Conservation (phyloP, 495 filamentous ascomycete species). For the Mycothermus thermophilus region DNA sequence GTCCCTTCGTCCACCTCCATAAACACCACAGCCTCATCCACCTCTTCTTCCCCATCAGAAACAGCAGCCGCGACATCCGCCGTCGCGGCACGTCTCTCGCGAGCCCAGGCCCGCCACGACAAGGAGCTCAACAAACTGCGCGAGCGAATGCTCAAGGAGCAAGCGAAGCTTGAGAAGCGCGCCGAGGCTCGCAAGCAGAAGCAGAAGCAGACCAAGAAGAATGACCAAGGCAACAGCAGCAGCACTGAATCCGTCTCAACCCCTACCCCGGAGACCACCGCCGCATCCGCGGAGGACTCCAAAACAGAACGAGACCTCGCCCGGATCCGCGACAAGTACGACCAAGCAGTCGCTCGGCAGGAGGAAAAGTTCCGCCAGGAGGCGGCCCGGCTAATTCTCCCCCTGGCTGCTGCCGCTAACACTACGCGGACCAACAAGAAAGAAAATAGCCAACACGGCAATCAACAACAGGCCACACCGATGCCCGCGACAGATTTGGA, state of each 20-base stretch:
- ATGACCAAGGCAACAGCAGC: conserved; percentile 23
- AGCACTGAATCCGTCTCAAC: background rate
- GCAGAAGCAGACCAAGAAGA: too few species aligned
- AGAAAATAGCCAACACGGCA: too few species aligned
- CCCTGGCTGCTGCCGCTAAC: too few species aligned
- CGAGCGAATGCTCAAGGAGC: conserved; percentile 51
- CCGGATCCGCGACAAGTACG: conserved; percentile 46
- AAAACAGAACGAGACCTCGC: conserved; percentile 33
- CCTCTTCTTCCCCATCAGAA: conserved; percentile 8
- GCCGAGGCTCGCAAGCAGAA: conserved; percentile 31
- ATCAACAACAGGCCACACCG: too few species aligned
- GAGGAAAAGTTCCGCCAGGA: conserved; percentile 52
- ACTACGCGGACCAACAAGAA: too few species aligned
- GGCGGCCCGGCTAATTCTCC: conserved; percentile 43
- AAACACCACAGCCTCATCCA: too few species aligned
- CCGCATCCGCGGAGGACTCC: background rate
- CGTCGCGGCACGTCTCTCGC: conserved; percentile 8
- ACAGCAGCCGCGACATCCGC: background rate
- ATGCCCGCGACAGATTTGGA: too few species aligned
- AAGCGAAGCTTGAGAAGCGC: conserved; percentile 52
- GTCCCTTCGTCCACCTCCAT: too few species aligned
- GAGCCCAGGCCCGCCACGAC: conserved; percentile 38
- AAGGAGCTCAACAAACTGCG: conserved; percentile 66
- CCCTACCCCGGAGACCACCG: background rate
- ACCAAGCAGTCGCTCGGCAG: conserved; percentile 43